Base-by-base conservation (phyloP, 2,329 filamentous ascomycete genomes). In the Xylogone sp. region DNA sequence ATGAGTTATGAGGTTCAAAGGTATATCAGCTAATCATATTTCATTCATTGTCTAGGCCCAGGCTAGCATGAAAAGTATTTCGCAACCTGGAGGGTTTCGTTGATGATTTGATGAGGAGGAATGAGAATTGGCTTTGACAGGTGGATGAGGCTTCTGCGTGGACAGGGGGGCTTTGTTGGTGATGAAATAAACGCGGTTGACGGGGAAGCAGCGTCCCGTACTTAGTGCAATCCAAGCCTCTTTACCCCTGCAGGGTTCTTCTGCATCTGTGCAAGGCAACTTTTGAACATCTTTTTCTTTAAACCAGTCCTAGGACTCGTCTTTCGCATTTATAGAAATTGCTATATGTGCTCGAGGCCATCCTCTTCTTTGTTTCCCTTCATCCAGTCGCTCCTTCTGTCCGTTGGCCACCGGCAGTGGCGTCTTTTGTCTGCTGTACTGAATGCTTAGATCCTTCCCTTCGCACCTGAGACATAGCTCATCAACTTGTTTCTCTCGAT, bases 371-470 rank as follows among this genome's bases (percentile, higher is more conserved):
- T 39, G n/a, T 39, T 39, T 39, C 34, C 34, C 5, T 39, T 39
- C 34, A 39, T 39, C n/a, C 34, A 39, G 34, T 39, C 34, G 13
- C 34, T 39, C 34, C 4, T 39, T 39, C 6, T 39, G 12, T 16
- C 34, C 34, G 34, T 39, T 39, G 34, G n/a, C n/a, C 34, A 16
- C 34, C n/a, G 12, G 34, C 34, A 39, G n/a, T 18, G 34, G 34
- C n/a, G 13, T 39, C 34, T 39, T 39, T 39, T 39, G 34, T 16
- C 12, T 39, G 34, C n/a, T 39, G 51, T 59, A 58, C 60, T 65
- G 62, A 49, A 67, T 67, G 64, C 62, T 54, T 61, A 65, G 58
- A 60, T 59, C 57, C 48, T 50, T 60, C 46, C 49, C 43, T 57
- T 55, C 56, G 54, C 57, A 59, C 55, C 54, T 59, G 59, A 62